Conservation (phyloP, 306 rosid genomes). For the Trifolium fragiferum region DNA sequence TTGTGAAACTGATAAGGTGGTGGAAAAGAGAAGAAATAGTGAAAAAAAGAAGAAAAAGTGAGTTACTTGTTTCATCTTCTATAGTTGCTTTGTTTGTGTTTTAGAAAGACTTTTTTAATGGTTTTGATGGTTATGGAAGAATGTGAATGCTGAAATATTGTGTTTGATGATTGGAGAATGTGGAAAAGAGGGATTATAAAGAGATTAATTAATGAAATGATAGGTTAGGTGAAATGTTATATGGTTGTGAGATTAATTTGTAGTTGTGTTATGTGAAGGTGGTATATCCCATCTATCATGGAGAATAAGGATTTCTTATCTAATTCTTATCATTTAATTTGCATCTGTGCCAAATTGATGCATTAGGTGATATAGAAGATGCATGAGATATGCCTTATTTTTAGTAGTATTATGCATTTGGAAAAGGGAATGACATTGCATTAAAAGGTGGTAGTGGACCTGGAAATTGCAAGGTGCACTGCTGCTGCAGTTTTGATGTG, state of each 20-base stretch:
- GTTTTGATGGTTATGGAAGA: constrained; percentile 22
- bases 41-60: constrained; percentile 23
- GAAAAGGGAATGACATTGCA: not conserved
- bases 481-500: not conserved
- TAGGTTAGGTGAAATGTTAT: constrained; percentile 36
- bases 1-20: constrained; percentile 35
- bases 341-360: constrained; percentile 14
- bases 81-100: not conserved
- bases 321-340: constrained; percentile 26
- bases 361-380: not conserved
- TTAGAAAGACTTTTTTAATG: not conserved
- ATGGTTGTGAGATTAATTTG: constrained; percentile 30
- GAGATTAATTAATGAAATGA: constrained; percentile 29
- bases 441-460: not conserved
- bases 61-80: constrained; percentile 40
- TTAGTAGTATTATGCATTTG: not conserved
- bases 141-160: constrained; percentile 26
- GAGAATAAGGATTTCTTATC: constrained; percentile 36
- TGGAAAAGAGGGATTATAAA: constrained; percentile 20
- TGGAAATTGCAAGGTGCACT: not conserved
- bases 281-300: constrained; percentile 21
- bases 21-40: constrained; percentile 23
- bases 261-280: constrained; percentile 32
- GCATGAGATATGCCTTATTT: not conserved
- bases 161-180: not conserved